Conservation (phyloP, 2,329 filamentous ascomycete species). For the Exophiala calicioides region DNA sequence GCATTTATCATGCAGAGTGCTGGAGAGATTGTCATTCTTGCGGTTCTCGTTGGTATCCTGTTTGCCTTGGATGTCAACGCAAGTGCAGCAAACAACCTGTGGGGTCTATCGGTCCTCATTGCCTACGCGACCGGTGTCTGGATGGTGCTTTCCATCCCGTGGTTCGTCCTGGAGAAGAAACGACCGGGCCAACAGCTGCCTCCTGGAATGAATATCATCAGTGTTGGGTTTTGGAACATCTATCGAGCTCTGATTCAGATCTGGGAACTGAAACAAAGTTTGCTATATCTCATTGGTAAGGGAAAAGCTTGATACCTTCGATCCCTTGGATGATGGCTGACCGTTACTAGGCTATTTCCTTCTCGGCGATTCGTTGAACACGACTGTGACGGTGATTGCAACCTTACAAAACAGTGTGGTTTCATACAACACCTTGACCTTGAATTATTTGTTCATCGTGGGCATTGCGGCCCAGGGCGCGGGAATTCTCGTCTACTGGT, state of each 20-base stretch:
- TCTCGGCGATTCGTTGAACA: slow-evolving; percentile 69
- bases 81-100: slow-evolving; percentile 63
- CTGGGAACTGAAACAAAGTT: slow-evolving; percentile 65
- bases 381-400: slow-evolving; percentile 66
- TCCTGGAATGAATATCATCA: slow-evolving; percentile 50
- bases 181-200: slow-evolving; percentile 59
- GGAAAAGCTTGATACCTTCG: not conserved
- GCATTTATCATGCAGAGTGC: slow-evolving; percentile 66
- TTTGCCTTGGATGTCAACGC: slow-evolving; percentile 62
- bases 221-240: slow-evolving; percentile 64
- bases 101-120: slow-evolving; percentile 65
- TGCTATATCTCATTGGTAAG: slow-evolving; percentile 64
- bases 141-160: slow-evolving; percentile 64
- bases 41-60: slow-evolving; percentile 65
- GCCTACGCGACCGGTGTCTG: slow-evolving; percentile 66
- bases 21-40: slow-evolving; percentile 63
- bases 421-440: slow-evolving; percentile 63
- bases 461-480: slow-evolving; percentile 64
- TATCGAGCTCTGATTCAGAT: slow-evolving; percentile 60
- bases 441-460: slow-evolving; percentile 68
- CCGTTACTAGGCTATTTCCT: slow-evolving; percentile 58
- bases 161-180: slow-evolving; percentile 66
- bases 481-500: slow-evolving; percentile 65
- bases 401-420: slow-evolving; percentile 68
- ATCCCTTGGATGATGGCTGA: not conserved